These are phyloP conservation scores for Fusarium pseudoanthophilum DNA, from an alignment of 2,329 filamentous ascomycete species.

Conservation along the genomic window DNA sequence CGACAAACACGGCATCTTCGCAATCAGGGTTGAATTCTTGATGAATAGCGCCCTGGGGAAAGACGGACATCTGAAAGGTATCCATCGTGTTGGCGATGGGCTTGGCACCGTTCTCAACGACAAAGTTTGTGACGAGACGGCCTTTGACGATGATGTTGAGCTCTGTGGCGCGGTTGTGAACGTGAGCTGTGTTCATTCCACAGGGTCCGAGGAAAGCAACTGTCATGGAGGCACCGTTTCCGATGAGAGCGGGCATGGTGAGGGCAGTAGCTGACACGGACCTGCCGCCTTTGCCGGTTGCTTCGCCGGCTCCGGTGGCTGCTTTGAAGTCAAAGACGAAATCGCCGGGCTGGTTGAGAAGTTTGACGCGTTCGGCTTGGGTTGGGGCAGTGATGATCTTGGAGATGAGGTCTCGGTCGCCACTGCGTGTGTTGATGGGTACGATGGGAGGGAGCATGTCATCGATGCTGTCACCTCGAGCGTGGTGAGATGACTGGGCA, in stretches of 20 bases:
- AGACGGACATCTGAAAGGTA: slow-evolving; percentile 58
- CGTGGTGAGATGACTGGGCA: not conserved
- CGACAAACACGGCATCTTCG: slow-evolving; percentile 59
- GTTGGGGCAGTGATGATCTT: slow-evolving; percentile 47
- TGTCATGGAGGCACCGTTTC: slow-evolving; percentile 18
- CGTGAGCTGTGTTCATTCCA: slow-evolving; percentile 22
- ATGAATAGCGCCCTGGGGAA: slow-evolving; percentile 62
- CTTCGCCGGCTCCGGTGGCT: not conserved
- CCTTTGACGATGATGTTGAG: slow-evolving; percentile 21
- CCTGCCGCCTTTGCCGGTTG: not conserved
- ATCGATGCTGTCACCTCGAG: slow-evolving; percentile 9
- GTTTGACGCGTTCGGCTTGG: slow-evolving; percentile 46
- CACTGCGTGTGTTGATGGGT: slow-evolving; percentile 20
- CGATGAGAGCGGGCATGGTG: slow-evolving; percentile 22
- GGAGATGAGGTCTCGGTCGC: slow-evolving; percentile 43
- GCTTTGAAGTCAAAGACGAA: slow-evolving; percentile 17
- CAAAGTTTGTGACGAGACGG: slow-evolving; percentile 13
- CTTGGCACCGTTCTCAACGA: slow-evolving; percentile 14
- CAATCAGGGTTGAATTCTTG: slow-evolving; percentile 64
- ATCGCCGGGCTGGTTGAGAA: slow-evolving; percentile 30
- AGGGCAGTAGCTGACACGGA: slow-evolving; percentile 12
- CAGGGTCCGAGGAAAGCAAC: slow-evolving; percentile 10
- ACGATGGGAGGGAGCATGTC: slow-evolving; percentile 20
- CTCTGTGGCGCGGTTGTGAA: slow-evolving; percentile 14
- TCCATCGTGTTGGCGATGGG: slow-evolving; percentile 53